Evolutionary conservation across 2,329 filamentous ascomycete species (phyloP), one percentile per base, ranked within the genome.

Genomic region (Trichoderma koningiopsis): DNA sequence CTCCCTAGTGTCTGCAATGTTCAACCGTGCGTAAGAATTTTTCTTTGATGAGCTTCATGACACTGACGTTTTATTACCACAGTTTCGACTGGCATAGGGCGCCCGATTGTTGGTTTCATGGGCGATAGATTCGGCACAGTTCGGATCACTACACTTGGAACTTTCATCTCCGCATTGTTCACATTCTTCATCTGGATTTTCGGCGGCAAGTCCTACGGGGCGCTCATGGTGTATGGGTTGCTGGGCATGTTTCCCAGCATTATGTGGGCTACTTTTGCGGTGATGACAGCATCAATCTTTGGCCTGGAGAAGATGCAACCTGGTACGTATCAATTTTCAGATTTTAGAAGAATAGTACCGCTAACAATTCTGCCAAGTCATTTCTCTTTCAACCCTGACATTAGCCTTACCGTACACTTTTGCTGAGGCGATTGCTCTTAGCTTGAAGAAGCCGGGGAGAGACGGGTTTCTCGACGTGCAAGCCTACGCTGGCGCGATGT

Each of bases 1-100:
- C 11, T 89, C 89, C 0, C 83, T 93, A 14, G 84, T 93, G 57
- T 89, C 88, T n/a, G 92, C 92, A 4, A 79, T 94, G 49, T 85
- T 94, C 73, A 94, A 93, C 76, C 76, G 64, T 67, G 49, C 7
- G 64, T 59, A 8, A 6, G 31, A 47, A 2, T 0, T 29, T 16
- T 19, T 10, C 27, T 13, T 2, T 19, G 24, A 22, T 27, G 10
- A 22, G 35, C 6, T 3, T 22, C 19, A n/a, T 58, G 22, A 22
- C 6, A 4, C 55, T 58, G 22, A 67, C 3, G 1, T 31, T 22
- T 43, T 11, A 3, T 14, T 47, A 31, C 37, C 3, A 13, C 3
- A 67, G 64, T 67, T 16, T 67, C 64, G 10, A 67, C 64, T 4
- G 64, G 64, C 16, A 67, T 67, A 33, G 64, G 64, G 1, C 64